Conservation (phyloP, 1,139 yeast species). For the Hanseniaspora gamundiae region DNA sequence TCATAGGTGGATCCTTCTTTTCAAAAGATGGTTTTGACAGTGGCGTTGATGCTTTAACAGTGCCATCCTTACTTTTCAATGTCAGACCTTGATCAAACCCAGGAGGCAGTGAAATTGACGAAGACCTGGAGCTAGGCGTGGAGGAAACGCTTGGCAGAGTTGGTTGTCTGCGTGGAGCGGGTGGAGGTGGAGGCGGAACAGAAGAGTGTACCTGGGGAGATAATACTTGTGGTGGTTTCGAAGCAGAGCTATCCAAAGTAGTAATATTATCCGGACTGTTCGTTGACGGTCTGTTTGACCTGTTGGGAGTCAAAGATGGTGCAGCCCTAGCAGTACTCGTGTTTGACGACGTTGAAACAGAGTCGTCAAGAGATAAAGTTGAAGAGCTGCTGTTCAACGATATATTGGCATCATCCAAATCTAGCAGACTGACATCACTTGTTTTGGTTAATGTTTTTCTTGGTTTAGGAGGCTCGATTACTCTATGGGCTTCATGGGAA, state of each 20-base stretch:
- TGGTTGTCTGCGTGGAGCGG: constrained; percentile 6
- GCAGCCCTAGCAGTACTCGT: background rate
- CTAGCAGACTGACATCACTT: constrained; percentile 10
- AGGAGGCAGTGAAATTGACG: constrained; percentile 12
- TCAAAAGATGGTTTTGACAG: constrained; percentile 8
- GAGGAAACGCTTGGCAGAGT: background rate
- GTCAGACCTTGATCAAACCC: constrained; percentile 9
- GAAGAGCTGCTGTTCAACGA: background rate
- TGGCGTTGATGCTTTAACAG: constrained; percentile 4
- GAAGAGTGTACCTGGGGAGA: constrained; percentile 8
- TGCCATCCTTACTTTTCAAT: constrained; percentile 9
- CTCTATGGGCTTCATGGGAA: constrained; percentile 6
- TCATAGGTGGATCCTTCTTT: background rate
- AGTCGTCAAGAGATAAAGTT: background rate
- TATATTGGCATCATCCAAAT: background rate
- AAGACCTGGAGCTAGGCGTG: constrained; percentile 11
- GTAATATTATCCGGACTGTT: background rate
- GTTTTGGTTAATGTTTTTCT: constrained; percentile 12
- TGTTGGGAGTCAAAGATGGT: background rate
- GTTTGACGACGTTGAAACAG: background rate
- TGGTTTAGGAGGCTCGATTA: constrained; percentile 6
- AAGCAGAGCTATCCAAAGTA: background rate
- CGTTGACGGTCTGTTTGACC: background rate
- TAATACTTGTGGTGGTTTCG: constrained; percentile 1
- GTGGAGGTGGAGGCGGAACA: constrained; percentile 5